Evolutionary conservation across 2,329 filamentous ascomycete species (phyloP).

Genomic region (Cucurbitaria berberidis): DNA sequence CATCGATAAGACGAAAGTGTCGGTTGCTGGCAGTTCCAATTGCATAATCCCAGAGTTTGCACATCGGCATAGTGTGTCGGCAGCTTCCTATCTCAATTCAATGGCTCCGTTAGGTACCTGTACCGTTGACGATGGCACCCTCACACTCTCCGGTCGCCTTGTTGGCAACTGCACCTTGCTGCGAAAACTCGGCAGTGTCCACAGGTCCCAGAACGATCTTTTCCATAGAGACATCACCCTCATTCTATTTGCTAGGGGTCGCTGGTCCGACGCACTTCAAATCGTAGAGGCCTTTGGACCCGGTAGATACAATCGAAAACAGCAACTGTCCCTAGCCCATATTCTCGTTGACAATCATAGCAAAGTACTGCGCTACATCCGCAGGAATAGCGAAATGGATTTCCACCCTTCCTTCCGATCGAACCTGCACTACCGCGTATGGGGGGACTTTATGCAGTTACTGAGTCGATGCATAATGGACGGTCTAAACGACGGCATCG

Average conservation of each 20-base stretch:
- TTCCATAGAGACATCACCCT: neutral
- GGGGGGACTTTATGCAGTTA: neutral
- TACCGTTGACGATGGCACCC: neutral
- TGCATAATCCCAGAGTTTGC: neutral
- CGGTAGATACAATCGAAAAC: neutral
- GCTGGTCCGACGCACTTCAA: neutral
- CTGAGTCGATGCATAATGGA: neutral
- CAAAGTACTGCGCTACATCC: neutral
- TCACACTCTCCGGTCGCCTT: conserved; percentile 1
- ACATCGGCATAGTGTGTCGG: neutral
- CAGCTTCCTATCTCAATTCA: neutral
- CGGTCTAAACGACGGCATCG: neutral
- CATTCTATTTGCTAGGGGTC: neutral
- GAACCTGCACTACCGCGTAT: neutral
- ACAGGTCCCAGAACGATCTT: neutral
- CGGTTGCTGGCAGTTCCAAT: neutral
- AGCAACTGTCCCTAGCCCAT: neutral
- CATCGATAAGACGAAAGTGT: neutral
- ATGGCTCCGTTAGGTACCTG: neutral
- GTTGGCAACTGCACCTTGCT: neutral
- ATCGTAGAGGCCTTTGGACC: neutral
- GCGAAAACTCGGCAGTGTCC: neutral
- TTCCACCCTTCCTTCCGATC: neutral
- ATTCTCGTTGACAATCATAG: neutral
- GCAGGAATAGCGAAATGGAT: neutral